Evolutionary conservation across 805 yeast species (phyloP), one percentile per base, ranked within the genome.

Genomic region (Teunomyces pallodes): DNA sequence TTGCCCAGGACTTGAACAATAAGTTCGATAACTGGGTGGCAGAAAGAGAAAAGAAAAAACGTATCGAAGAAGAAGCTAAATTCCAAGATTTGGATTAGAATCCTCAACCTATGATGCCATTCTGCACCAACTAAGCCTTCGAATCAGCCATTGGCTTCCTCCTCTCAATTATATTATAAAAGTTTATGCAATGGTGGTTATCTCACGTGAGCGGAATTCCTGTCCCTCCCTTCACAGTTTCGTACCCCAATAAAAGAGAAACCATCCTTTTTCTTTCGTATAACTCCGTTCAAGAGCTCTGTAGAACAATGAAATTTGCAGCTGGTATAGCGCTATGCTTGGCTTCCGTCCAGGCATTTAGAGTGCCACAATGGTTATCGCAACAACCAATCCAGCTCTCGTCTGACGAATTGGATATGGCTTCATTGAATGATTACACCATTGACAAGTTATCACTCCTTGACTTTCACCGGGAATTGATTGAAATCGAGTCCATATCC

Each of bases 1-100:
- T 72, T 17, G 70, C 74, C 1, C 56, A 65, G 4, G 76, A 71
- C 50, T 57, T 70, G 49, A 59, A 56, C 32, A 31, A 32, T 3
- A 63, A 55, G 39, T 57, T 67, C 38, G 64, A 63, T 7, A 41
- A 47, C 9, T 71, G 75, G 74, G 54, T 59, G 5, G 56, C 53
- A 9, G 47, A 50, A 14, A 47, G 55, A 35, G 47, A 47, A 43
- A 47, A 43, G 53, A 55, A 42, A 29, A 46, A 45, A 38, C 32
- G 30, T 29, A 45, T 42, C 49, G 26, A 35, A 14, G 47, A 46
- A 35, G 47, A 48, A 28, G 30, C 48, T 35, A 45, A 26, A 24
- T 43, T 33, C 10, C 36, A 38, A 38, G 41, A 38, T 10, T 32
- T 32, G 9, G 35, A 32, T 16, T 32, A 32, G 14, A 32, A 20